phyloP scores from a whole-genome alignment of 1,284 basidiomycete species.

The Moniliella sp. region DNA sequence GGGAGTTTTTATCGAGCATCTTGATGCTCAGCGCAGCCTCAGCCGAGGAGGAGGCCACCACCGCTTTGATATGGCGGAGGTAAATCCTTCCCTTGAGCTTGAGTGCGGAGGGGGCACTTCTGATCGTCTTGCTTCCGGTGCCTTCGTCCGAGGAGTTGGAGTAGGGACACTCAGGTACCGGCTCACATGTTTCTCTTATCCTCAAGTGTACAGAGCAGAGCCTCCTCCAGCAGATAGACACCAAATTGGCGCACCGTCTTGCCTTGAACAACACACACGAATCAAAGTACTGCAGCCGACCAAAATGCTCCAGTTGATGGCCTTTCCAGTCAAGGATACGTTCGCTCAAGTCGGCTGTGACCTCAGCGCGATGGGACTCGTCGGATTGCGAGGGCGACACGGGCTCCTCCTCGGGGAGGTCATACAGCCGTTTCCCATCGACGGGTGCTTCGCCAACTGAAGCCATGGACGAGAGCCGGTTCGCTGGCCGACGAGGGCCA shows the following conservation, averaged over 20 bases:
- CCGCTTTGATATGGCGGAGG: conserved; percentile 68
- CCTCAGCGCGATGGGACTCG: too few relatives aligned
- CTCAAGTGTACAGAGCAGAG: conserved; percentile 82
- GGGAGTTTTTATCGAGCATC: conserved; percentile 81
- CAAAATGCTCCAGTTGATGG: conserved; percentile 59
- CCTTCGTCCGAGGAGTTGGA: too few relatives aligned
- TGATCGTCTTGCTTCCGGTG: too few relatives aligned
- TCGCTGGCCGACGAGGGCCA: too few relatives aligned
- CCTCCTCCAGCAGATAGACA: conserved; percentile 86
- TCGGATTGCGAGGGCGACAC: too few relatives aligned
- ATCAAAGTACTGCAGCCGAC: conserved; percentile 72
- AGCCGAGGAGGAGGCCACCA: conserved; percentile 50
- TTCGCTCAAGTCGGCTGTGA: conserved; percentile 63
- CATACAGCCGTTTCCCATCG: too few relatives aligned
- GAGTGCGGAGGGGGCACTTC: too few relatives aligned
- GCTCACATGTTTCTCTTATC: too few relatives aligned
- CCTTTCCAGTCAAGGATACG: conserved; percentile 86
- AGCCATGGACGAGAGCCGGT: too few relatives aligned
- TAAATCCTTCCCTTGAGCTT: conserved; percentile 84
- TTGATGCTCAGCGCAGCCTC: conserved; percentile 69
- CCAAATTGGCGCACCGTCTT: conserved; percentile 67
- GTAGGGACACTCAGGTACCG: too few relatives aligned
- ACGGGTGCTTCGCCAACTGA: too few relatives aligned
- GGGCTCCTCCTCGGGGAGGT: too few relatives aligned
- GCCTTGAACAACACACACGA: conserved; percentile 66